Percentiles rank a stretch among this genome's conserved stretches.
Conservation (phyloP, 2,329 filamentous ascomycete species). For the Fusarium bactridioides region DNA sequence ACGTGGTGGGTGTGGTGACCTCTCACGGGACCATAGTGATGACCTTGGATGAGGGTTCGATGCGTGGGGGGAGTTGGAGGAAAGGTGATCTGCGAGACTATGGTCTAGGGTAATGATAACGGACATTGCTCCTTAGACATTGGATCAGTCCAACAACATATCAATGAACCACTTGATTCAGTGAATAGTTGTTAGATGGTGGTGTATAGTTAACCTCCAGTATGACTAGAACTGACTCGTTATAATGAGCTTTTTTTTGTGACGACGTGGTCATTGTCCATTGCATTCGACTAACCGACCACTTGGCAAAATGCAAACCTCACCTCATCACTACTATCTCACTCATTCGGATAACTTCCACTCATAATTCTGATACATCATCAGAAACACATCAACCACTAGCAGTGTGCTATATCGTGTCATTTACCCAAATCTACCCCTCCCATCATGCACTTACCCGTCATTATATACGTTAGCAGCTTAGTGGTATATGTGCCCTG, state of each 20-base stretch:
- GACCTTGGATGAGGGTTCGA: constrained; percentile 12
- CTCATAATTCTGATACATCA: constrained; percentile 13
- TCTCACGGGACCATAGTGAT: constrained; percentile 31
- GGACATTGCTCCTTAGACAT: constrained; percentile 1
- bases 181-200: constrained; percentile 6
- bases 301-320: background rate
- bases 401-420: background rate
- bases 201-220: background rate
- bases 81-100: background rate
- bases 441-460: constrained; percentile 16
- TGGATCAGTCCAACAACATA: background rate
- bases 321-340: constrained; percentile 1
- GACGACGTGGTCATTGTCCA: background rate
- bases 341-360: constrained; percentile 3
- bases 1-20: constrained; percentile 27
- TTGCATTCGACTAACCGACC: background rate
- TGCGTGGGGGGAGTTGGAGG: constrained; percentile 10
- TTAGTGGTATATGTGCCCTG: background rate
- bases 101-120: constrained; percentile 24
- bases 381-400: background rate
- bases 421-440: background rate
- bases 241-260: background rate
- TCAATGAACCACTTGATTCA: constrained; percentile 2
- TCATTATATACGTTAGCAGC: background rate
- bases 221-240: constrained; percentile 5